These are phyloP conservation scores for Elsinoe australis DNA, from an alignment of 2,329 filamentous ascomycete genomes.

Conservation along the genomic window DNA sequence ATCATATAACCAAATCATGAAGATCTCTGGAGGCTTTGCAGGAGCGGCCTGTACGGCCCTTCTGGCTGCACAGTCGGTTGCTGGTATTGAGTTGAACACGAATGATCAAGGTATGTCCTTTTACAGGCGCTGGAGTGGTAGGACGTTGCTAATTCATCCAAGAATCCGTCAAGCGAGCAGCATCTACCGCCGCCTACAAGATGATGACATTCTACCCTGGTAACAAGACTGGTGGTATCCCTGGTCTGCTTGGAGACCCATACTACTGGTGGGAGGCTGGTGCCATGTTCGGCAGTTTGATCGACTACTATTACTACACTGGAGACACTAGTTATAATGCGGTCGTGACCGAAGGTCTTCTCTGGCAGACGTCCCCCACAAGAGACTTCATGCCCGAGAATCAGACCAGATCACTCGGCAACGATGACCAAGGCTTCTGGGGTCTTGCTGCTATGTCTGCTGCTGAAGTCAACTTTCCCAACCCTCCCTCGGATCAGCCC, in stretches of 20 bases:
- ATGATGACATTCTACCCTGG: constrained; percentile 49
- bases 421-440: constrained; percentile 53
- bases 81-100: constrained; percentile 22
- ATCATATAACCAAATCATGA: constrained; percentile 18
- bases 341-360: constrained; percentile 49
- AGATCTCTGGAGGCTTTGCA: constrained; percentile 18
- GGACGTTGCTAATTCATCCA: neutral
- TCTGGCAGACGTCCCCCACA: constrained; percentile 53
- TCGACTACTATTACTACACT: constrained; percentile 64
- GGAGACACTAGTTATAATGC: constrained; percentile 57
- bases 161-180: constrained; percentile 26
- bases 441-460: constrained; percentile 50
- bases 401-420: constrained; percentile 36
- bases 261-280: constrained; percentile 68
- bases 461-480: constrained; percentile 44
- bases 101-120: constrained; percentile 20
- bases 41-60: constrained; percentile 19
- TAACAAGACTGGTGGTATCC: constrained; percentile 44
- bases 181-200: constrained; percentile 38
- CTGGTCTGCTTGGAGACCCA: constrained; percentile 52
- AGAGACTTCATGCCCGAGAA: constrained; percentile 51
- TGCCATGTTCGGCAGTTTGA: constrained; percentile 55
- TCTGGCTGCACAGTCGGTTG: constrained; percentile 20
- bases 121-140: no score
- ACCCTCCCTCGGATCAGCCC: constrained; percentile 34